Evolutionary conservation across 306 rosid genomes (phyloP), one percentile per base, ranked within the genome.

Genomic region (Geum urbanum): DNA sequence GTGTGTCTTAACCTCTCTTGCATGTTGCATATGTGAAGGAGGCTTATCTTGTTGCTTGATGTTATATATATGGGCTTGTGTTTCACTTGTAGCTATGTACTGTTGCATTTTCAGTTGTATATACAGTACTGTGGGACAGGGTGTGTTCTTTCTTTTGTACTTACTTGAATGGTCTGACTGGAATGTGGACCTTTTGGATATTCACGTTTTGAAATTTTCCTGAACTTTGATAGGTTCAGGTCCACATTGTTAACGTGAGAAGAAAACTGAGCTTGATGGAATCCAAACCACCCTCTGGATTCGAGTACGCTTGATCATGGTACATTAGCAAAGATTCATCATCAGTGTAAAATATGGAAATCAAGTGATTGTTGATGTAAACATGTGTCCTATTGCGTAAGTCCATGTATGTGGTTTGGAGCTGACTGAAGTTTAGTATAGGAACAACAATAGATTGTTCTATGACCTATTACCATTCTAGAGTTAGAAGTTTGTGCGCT

Each of bases 221-320:
- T 39, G 67, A 63, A 72, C 76, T 76, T 76, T 86, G 66, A 49
- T 80, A 91, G 99, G 97, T 91, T 76, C 99, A 91, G 91, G 88
- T 88, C 76, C 99, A 94, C 82, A 91, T 91, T 74, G 80, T 83
- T 53, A 91, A 85, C 78, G 85, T 91, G 86, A 84, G 84, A 83
- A 83, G 95, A 78, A 97, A 91, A 82, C 72, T 94, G 67, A 91
- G 84, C 72, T 72, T 82, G 86, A 73, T 89, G 89, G 97, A 91
- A 24, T 62, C 95, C 27, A 94, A 89, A 84, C 82, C 88, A 20
- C 78, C 89, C 22, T 69, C 96, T 64, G 89, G 89, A 50, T 94
- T 81, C 71, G 96, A 88, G 41, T 84, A 76, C 60, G 64, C 81
- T 59, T 82, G 79, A 81, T 73, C 20, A 54, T 48, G 35, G 75